Evolutionary conservation across 208 protist genomes (phyloP).

Genomic region (Crithidia fasciculata): DNA sequence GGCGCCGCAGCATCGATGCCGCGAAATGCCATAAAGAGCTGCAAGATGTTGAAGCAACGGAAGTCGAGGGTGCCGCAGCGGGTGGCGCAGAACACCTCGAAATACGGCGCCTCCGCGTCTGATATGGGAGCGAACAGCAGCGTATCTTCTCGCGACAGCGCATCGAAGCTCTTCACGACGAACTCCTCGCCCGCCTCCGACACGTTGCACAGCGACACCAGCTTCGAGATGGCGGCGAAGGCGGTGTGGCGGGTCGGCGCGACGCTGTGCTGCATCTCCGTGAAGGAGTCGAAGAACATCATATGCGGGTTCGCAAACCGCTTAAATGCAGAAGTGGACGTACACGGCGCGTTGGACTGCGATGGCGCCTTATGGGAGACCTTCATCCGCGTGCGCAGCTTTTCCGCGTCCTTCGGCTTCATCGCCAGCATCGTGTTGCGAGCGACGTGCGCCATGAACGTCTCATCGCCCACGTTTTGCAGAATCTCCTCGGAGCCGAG

Average conservation of each 20-base stretch:
- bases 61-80: slow-evolving; percentile 54
- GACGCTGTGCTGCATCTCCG: slow-evolving; percentile 77
- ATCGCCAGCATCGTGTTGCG: slow-evolving; percentile 57
- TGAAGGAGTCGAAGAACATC: slow-evolving; percentile 78
- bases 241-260: slow-evolving; percentile 62
- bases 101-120: slow-evolving; percentile 54
- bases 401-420: slow-evolving; percentile 27
- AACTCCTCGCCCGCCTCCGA: slow-evolving; percentile 25
- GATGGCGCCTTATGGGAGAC: background rate
- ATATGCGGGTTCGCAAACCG: slow-evolving; percentile 52
- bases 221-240: slow-evolving; percentile 44
- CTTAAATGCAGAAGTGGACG: slow-evolving; percentile 3
- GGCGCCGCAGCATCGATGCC: slow-evolving; percentile 38
- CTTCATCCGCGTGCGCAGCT: slow-evolving; percentile 39
- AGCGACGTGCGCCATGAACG: slow-evolving; percentile 54
- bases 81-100: slow-evolving; percentile 74
- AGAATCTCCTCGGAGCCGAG: slow-evolving; percentile 42
- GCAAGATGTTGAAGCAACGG: slow-evolving; percentile 70
- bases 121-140: slow-evolving; percentile 73
- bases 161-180: slow-evolving; percentile 42
- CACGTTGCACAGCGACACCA: slow-evolving; percentile 34
- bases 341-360: background rate
- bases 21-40: slow-evolving; percentile 63
- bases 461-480: slow-evolving; percentile 47
- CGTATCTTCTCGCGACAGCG: slow-evolving; percentile 36